These are phyloP conservation scores for Lactarius psammicola DNA, from an alignment of 768 basidiomycete species.

Conservation along the genomic window DNA sequence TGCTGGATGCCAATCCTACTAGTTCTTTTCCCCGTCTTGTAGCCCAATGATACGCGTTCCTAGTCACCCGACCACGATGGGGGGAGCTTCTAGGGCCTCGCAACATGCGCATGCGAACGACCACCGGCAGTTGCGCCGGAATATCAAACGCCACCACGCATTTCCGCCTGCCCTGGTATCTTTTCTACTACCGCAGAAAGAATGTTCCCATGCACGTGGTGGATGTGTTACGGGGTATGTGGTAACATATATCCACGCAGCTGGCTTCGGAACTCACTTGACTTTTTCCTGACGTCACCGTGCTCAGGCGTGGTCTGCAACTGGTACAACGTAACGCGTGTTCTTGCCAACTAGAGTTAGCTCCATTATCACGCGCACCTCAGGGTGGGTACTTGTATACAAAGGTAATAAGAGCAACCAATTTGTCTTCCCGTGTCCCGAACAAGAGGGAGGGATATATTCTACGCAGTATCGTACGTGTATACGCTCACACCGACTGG, in stretches of 20 bases:
- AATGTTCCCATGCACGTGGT: slow-evolving; percentile 7
- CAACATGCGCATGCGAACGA: neutral
- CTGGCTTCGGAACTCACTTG: neutral
- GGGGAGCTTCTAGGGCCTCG: slow-evolving; percentile 3
- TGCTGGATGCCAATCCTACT: slow-evolving; percentile 16
- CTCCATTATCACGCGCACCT: neutral
- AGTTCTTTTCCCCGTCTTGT: slow-evolving; percentile 4
- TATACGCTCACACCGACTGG: neutral
- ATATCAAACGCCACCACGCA: neutral
- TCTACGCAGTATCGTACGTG: neutral
- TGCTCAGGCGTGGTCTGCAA: neutral
- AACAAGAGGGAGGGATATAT: neutral
- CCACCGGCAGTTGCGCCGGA: neutral
- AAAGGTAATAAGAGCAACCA: neutral
- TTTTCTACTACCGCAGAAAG: neutral
- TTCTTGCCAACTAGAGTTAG: neutral
- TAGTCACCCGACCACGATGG: neutral
- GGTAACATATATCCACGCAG: neutral
- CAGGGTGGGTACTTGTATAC: neutral
- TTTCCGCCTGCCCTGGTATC: neutral
- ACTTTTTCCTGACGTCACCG: neutral
- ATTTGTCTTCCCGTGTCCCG: neutral
- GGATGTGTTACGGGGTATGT: neutral
- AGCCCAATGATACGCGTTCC: slow-evolving; percentile 4
- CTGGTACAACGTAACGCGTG: neutral